Percentiles rank a stretch among this genome's conserved stretches.
Evolutionary conservation across 2,329 filamentous ascomycete species (phyloP).

Genomic region (Exophiala xenobiotica): DNA sequence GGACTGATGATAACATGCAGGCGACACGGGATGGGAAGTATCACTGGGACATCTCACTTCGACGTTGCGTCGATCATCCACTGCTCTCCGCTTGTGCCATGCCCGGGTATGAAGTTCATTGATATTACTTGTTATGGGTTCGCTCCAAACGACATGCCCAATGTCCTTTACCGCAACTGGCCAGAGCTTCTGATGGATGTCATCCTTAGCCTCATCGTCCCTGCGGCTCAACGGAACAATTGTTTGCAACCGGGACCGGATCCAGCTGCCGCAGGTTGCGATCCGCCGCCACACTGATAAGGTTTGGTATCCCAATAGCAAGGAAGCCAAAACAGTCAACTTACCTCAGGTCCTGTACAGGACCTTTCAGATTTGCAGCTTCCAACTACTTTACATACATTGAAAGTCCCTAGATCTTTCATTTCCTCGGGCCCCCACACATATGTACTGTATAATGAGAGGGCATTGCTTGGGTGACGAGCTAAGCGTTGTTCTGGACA

Average conservation of each 20-base stretch:
- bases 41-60: conserved; percentile 51
- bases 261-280: conserved; percentile 7
- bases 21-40: no score
- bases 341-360: no score
- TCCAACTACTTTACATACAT: no score
- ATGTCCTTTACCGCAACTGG: conserved; percentile 14
- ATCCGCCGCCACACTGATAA: conserved; percentile 6
- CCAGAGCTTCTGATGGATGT: conserved; percentile 7
- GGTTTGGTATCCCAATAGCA: no score
- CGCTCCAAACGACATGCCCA: conserved; percentile 30
- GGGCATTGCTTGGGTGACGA: no score
- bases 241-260: conserved; percentile 10
- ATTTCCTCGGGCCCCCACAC: no score
- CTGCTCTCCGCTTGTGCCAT: conserved; percentile 45
- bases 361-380: no score
- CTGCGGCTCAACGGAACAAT: conserved; percentile 9
- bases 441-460: no score
- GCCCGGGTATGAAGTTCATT: conserved; percentile 47
- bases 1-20: no score
- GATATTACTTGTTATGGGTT: conserved; percentile 35
- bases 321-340: no score
- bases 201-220: conserved; percentile 8
- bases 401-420: no score
- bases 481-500: no score
- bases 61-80: conserved; percentile 52